These are phyloP conservation scores for Clavariopsis aquatica DNA, from an alignment of 495 filamentous ascomycete genomes.

Conservation along the genomic window DNA sequence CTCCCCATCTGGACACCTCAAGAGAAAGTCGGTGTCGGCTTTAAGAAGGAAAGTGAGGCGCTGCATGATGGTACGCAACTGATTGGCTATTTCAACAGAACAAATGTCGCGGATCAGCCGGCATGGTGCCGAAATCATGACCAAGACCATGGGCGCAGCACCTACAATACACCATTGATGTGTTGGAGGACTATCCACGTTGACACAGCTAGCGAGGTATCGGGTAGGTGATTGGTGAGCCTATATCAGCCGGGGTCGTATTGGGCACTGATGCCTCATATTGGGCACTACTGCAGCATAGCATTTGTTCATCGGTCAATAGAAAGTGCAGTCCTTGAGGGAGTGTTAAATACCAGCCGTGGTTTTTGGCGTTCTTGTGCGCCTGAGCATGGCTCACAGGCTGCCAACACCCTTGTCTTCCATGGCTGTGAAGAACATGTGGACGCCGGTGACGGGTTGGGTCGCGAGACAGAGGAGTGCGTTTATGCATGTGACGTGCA, in stretches of 20 bases:
- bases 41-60: neutral
- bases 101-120: neutral
- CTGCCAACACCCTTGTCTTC: neutral
- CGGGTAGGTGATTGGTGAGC: conserved; percentile 18
- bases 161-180: neutral
- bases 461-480: neutral
- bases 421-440: neutral
- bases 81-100: conserved; percentile 8
- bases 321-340: neutral
- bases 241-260: neutral
- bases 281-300: conserved; percentile 15
- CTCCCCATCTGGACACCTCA: conserved; percentile 6
- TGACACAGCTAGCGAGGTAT: neutral
- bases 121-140: neutral
- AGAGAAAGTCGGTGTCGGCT: conserved; percentile 9
- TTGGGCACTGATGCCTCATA: conserved; percentile 18
- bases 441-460: neutral
- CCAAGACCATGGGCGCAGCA: conserved; percentile 1
- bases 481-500: neutral
- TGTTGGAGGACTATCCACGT: conserved; percentile 23
- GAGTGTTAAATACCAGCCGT: neutral
- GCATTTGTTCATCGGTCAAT: neutral
- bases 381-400: neutral
- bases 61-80: neutral
- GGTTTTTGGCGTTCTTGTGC: conserved; percentile 13